These are phyloP conservation scores for Cryptosporidium andersoni DNA, from an alignment of 169 alveolate species.

Conservation along the genomic window DNA sequence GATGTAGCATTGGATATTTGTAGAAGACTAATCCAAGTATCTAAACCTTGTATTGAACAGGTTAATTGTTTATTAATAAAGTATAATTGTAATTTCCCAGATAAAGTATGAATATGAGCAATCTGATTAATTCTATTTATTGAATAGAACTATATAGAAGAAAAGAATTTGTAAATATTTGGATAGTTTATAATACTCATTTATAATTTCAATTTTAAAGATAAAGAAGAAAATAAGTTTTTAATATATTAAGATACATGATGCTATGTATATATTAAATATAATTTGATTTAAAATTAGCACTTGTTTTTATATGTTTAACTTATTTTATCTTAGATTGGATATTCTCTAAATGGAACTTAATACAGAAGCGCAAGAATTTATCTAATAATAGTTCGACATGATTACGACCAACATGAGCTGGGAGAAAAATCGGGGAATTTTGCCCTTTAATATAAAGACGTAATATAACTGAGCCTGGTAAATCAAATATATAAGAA, in stretches of 20 bases:
- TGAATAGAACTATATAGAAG: too few relatives aligned
- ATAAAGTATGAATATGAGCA: conserved; percentile 3
- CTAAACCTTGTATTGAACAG: conserved; percentile 62
- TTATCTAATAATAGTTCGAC: conserved; percentile 62
- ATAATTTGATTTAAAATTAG: not conserved
- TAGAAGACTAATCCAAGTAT: not conserved
- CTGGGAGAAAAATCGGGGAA: conserved; percentile 49
- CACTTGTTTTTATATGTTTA: not conserved
- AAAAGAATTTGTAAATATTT: too few relatives aligned
- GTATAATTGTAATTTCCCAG: conserved; percentile 24
- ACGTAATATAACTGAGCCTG: conserved; percentile 43
- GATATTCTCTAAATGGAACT: conserved; percentile 45
- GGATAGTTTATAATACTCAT: too few relatives aligned
- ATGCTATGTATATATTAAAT: not conserved
- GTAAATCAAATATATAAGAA: conserved; percentile 41
- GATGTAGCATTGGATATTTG: not conserved
- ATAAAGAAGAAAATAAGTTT: not conserved
- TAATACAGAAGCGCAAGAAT: conserved; percentile 47
- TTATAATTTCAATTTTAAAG: not conserved
- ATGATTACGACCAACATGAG: conserved; percentile 71
- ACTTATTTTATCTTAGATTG: not conserved
- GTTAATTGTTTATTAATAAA: conserved; percentile 16
- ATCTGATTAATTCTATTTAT: too few relatives aligned
- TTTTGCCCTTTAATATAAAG: conserved; percentile 2
- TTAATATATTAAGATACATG: not conserved